Conservation (phyloP, 768 basidiomycete genomes). For the Ephemerocybe angulata region DNA sequence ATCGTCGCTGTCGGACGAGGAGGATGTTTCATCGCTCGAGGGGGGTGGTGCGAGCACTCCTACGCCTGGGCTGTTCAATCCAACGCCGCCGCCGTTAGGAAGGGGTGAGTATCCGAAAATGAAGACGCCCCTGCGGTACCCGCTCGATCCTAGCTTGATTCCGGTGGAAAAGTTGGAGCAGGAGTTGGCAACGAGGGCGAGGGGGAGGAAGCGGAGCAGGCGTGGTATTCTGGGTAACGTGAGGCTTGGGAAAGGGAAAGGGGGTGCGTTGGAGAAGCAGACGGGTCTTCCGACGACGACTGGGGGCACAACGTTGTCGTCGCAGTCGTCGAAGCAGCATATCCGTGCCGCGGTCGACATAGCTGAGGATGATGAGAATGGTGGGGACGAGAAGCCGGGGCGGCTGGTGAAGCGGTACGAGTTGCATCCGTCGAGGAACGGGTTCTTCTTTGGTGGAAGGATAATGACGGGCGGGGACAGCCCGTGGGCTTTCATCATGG, state of each 20-base stretch:
- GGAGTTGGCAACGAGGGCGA: background rate
- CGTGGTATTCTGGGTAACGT: background rate
- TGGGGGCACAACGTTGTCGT: background rate
- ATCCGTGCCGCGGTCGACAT: background rate
- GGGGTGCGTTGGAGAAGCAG: background rate
- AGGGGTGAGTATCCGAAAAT: background rate
- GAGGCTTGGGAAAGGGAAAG: background rate
- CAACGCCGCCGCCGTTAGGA: background rate
- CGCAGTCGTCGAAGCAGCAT: background rate
- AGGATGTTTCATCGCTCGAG: background rate
- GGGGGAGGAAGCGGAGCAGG: background rate
- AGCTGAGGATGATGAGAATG: background rate
- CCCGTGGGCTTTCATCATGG: constrained; percentile 74
- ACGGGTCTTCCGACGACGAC: background rate
- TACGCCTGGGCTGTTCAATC: constrained; percentile 1
- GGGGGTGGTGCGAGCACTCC: background rate
- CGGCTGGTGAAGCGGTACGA: constrained; percentile 34
- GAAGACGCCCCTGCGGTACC: constrained; percentile 3
- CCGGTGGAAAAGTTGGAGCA: constrained; percentile 1
- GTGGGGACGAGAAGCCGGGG: background rate
- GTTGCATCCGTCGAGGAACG: constrained; percentile 68
- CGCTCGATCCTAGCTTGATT: constrained; percentile 7
- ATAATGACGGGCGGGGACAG: constrained; percentile 84
- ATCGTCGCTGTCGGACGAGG: background rate
- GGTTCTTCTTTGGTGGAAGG: constrained; percentile 69